These are phyloP conservation scores for Sordariomycetes sp. DNA, from an alignment of 2,329 filamentous ascomycete genomes.

Conservation along the genomic window DNA sequence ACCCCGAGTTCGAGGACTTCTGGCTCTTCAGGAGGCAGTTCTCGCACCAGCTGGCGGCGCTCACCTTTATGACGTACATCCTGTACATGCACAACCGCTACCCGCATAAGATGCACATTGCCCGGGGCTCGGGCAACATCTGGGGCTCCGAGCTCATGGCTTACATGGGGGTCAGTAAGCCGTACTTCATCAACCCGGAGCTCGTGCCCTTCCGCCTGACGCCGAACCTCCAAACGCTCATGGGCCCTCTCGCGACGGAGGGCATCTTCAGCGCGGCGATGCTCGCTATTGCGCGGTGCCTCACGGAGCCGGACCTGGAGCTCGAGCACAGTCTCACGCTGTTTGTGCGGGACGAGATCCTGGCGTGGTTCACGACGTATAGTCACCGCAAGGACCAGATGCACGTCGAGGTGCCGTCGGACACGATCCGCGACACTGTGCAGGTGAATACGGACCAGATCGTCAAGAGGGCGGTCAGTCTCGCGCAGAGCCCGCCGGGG, in stretches of 20 bases:
- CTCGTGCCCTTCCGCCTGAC: conserved; percentile 94
- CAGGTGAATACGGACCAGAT: conserved; percentile 81
- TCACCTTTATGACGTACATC: conserved; percentile 98
- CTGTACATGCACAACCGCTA: conserved; percentile 95
- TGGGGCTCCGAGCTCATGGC: conserved; percentile 95
- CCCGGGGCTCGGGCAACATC: conserved; percentile 75
- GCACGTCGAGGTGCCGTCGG: conserved; percentile 30
- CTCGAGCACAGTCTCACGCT: conserved; percentile 90
- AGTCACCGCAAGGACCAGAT: conserved; percentile 46
- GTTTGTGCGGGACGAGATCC: conserved; percentile 96
- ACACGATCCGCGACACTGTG: conserved; percentile 64
- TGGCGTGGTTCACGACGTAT: conserved; percentile 77
- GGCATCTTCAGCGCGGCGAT: conserved; percentile 91
- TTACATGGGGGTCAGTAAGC: conserved; percentile 70
- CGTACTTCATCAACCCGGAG: conserved; percentile 89
- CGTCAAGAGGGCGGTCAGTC: conserved; percentile 74
- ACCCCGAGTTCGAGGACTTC: conserved; percentile 84
- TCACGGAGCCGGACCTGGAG: conserved; percentile 80
- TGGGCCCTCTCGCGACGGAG: conserved; percentile 92
- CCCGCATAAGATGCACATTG: conserved; percentile 90
- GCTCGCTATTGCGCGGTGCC: conserved; percentile 90
- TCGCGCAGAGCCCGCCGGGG: conserved; percentile 65
- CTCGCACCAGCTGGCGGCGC: conserved; percentile 83
- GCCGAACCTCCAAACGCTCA: conserved; percentile 87
- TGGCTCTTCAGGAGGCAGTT: conserved; percentile 98